These are phyloP conservation scores for Quillaja saponaria DNA, from an alignment of 306 rosid genomes.

Conservation along the genomic window DNA sequence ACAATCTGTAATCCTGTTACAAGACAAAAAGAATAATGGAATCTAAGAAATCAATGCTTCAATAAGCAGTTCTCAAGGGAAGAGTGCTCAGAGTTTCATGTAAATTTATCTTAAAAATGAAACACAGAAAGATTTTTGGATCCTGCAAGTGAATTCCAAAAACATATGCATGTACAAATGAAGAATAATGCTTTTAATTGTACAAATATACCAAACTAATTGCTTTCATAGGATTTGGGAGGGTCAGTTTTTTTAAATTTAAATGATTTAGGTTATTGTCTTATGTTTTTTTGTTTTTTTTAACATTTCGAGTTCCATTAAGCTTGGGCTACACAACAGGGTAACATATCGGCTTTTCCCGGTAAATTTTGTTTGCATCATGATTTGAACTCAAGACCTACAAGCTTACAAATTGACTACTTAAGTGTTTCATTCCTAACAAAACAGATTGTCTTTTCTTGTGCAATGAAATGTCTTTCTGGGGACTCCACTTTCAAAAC, in stretches of 20 bases:
- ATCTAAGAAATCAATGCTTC: too few relatives aligned
- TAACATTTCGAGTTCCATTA: too few relatives aligned
- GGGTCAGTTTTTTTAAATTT: not conserved
- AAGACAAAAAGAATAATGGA: too few relatives aligned
- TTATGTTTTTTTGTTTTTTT: too few relatives aligned
- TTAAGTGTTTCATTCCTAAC: not conserved
- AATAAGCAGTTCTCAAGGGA: too few relatives aligned
- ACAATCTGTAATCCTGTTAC: too few relatives aligned
- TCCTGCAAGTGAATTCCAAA: not conserved
- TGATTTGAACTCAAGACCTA: too few relatives aligned
- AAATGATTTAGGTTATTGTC: not conserved
- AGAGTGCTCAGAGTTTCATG: too few relatives aligned
- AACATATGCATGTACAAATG: not conserved
- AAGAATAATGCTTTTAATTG: not conserved
- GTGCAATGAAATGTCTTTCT: constrained; percentile 12
- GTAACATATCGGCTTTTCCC: too few relatives aligned
- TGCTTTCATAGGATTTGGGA: not conserved
- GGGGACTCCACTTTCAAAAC: constrained; percentile 38
- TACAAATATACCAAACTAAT: not conserved
- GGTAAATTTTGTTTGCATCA: too few relatives aligned
- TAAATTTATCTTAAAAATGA: not conserved
- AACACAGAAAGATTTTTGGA: not conserved
- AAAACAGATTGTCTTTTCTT: constrained; percentile 19
- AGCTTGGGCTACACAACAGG: too few relatives aligned
- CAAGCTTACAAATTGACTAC: not conserved